Conservation (phyloP, 78 protist species). For the Dictyostelium brefeldianum region DNA sequence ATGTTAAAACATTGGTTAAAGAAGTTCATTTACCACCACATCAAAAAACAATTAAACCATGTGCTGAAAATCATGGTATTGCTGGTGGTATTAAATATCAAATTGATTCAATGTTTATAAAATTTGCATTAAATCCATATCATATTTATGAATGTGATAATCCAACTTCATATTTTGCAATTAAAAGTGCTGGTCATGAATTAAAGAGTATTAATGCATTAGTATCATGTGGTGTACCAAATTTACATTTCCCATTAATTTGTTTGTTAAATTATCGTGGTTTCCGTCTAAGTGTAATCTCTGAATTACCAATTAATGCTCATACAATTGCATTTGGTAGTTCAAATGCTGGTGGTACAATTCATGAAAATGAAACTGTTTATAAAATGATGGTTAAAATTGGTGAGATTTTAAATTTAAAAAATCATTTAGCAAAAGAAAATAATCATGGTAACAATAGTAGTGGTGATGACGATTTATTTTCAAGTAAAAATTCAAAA, state of each 20-base stretch:
- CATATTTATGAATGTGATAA: slow-evolving; percentile 54
- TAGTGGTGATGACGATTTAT: neutral
- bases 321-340: slow-evolving; percentile 74
- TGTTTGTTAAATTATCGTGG: slow-evolving; percentile 76
- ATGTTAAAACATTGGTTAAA: slow-evolving; percentile 63
- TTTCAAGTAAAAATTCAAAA: no score
- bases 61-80: slow-evolving; percentile 37
- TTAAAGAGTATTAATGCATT: slow-evolving; percentile 72
- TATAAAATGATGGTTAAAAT: slow-evolving; percentile 72
- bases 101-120: slow-evolving; percentile 75
- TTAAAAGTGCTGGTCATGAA: slow-evolving; percentile 64
- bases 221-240: slow-evolving; percentile 73
- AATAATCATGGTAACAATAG: neutral
- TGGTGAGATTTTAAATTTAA: slow-evolving; percentile 65
- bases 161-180: slow-evolving; percentile 56
- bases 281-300: slow-evolving; percentile 62
- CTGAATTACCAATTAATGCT: slow-evolving; percentile 66
- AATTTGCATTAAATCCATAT: slow-evolving; percentile 74
- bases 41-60: slow-evolving; percentile 40
- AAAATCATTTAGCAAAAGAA: slow-evolving; percentile 33
- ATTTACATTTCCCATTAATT: slow-evolving; percentile 82
- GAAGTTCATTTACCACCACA: slow-evolving; percentile 61
- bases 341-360: slow-evolving; percentile 73
- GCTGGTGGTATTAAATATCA: slow-evolving; percentile 71
- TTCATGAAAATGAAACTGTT: slow-evolving; percentile 53